Percentiles rank a stretch among this genome's conserved stretches.
These are phyloP conservation scores for Penicillium lagena DNA, from an alignment of 495 filamentous ascomycete species.

Conservation along the genomic window DNA sequence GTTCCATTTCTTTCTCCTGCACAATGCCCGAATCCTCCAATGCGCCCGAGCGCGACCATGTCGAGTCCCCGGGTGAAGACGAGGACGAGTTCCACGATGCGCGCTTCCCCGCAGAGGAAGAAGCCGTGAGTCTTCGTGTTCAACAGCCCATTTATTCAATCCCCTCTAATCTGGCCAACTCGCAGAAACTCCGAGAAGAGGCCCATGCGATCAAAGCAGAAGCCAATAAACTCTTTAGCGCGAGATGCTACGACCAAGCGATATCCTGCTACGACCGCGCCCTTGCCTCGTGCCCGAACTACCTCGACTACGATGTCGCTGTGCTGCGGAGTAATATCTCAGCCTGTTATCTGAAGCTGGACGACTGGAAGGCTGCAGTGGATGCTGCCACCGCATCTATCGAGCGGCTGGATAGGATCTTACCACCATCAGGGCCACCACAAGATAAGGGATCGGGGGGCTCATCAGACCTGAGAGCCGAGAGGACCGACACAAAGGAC, in stretches of 20 bases:
- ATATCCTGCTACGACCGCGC: slow-evolving; percentile 86
- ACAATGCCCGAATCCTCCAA: background rate
- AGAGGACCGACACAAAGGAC: slow-evolving; percentile 5
- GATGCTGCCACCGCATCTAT: slow-evolving; percentile 67
- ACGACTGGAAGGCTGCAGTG: slow-evolving; percentile 80
- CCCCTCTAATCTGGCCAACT: too few species aligned
- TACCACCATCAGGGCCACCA: slow-evolving; percentile 23
- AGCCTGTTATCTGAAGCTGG: slow-evolving; percentile 82
- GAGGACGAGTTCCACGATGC: slow-evolving; percentile 43
- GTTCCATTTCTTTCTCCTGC: too few species aligned
- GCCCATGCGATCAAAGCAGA: slow-evolving; percentile 68
- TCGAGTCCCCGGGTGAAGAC: slow-evolving; percentile 27
- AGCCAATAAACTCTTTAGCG: slow-evolving; percentile 72
- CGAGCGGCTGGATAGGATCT: slow-evolving; percentile 60
- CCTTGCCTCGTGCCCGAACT: slow-evolving; percentile 72
- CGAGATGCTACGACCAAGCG: slow-evolving; percentile 71
- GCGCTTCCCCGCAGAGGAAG: slow-evolving; percentile 68
- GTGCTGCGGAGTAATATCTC: slow-evolving; percentile 83
- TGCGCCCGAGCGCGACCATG: slow-evolving; percentile 11
- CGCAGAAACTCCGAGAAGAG: slow-evolving; percentile 60
- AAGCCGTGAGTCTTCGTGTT: slow-evolving; percentile 47
- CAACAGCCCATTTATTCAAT: too few species aligned
- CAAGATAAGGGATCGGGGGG: slow-evolving; percentile 7
- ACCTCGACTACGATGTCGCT: slow-evolving; percentile 85
- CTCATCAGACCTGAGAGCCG: slow-evolving; percentile 3